Conservation (phyloP, 768 basidiomycete genomes). For the Suillus subalutaceus region DNA sequence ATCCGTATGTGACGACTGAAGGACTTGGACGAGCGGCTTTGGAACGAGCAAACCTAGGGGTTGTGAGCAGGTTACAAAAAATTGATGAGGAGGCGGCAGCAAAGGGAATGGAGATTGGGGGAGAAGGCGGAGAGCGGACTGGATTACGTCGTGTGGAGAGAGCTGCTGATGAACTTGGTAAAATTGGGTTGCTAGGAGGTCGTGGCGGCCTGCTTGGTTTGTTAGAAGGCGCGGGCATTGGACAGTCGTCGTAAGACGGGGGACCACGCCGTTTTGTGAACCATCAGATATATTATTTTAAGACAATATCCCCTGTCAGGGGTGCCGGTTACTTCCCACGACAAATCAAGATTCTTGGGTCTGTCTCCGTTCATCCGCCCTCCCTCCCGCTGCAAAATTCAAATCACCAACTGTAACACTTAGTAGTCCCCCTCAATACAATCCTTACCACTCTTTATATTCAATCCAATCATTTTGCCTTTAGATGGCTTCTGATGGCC, state of each 20-base stretch:
- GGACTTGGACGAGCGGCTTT: conserved; percentile 35
- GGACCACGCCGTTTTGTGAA: neutral
- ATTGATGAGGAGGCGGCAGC: conserved; percentile 50
- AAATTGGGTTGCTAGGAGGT: conserved; percentile 16
- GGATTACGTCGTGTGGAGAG: conserved; percentile 51
- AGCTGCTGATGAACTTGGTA: conserved; percentile 41
- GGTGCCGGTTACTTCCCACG: conserved; percentile 8
- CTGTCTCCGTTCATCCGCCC: neutral
- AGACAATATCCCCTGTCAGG: neutral
- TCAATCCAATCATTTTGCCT: conserved; percentile 16
- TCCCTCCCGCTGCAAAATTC: neutral
- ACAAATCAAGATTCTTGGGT: neutral
- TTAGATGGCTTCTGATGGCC: conserved; percentile 37
- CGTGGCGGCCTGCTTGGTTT: conserved; percentile 48
- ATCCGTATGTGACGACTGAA: conserved; percentile 11
- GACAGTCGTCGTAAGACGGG: neutral
- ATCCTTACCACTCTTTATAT: conserved; percentile 23
- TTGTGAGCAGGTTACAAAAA: conserved; percentile 55
- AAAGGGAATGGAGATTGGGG: conserved; percentile 42
- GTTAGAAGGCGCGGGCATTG: conserved; percentile 46
- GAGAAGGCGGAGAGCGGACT: conserved; percentile 45
- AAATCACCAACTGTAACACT: conserved; percentile 13
- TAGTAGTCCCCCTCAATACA: conserved; percentile 5
- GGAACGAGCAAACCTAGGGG: conserved; percentile 47
- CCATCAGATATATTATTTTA: neutral